Base-by-base conservation (phyloP, 352 stramenopile species). In the Phytophthora idaei region DNA sequence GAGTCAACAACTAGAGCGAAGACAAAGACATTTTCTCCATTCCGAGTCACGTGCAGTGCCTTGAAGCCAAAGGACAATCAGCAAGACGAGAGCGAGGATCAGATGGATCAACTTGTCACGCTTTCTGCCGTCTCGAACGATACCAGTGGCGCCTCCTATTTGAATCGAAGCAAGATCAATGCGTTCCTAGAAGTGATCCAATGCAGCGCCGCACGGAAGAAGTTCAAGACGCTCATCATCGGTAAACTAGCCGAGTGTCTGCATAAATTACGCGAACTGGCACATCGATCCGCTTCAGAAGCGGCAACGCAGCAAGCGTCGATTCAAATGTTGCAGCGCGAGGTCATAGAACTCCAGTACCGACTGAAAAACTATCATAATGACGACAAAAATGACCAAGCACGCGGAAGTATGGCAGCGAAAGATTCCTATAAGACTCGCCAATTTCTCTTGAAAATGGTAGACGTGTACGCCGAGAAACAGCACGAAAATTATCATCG, bases 101-200 rank as follows among this genome's bases (percentile, higher is more conserved):
- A 67, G 14, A 45, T 27, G 34, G 17, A 65, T 6, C 46, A 64
- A 58, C 53, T 73, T 47, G 59, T 73, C 11, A 17, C 50, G 54
- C 42, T 90, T 27, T 59, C 59, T 25, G 70, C 73, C 0, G 77
- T 83, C 32, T 29, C 64, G 9, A 75, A 69, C 41, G 81, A 90
- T 47, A 9, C 25, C 1, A 87, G 74, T 52, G 81, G 78, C 2
- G 69, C 60, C 6, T 66, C 77, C 12, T 90, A 85, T 46, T 69
- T 90, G 34, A 87, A 86, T 61, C 81, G 81, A 14, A 79, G 67
- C 48, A 90, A 90, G 57, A 85, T 88, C 60, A 88, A 88, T 25
- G 66, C 71, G 25, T 90, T 88, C 55, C 67, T 90, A 1, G 65
- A 85, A 46, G 74, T 86, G 28, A 71, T 80, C 11, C 81, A 90